These are phyloP conservation scores for Licmophora abbreviata DNA, from an alignment of 108 stramenopile species.

Conservation along the genomic window DNA sequence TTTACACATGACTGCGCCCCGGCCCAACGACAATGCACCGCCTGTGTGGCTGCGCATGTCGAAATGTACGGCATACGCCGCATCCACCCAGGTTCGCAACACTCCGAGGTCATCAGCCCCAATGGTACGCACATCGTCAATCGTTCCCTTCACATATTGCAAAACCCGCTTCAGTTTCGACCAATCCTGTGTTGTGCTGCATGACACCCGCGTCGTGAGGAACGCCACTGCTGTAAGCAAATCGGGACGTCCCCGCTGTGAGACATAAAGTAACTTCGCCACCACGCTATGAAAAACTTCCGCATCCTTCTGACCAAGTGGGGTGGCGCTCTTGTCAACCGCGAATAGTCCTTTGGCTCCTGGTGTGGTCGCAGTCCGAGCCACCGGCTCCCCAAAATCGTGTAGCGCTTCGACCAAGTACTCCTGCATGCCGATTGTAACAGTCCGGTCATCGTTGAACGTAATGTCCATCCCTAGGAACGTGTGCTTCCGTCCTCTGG, in stretches of 20 bases:
- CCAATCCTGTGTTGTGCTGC: conserved; percentile 32
- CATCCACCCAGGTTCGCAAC: conserved; percentile 14
- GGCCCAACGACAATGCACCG: conserved; percentile 10
- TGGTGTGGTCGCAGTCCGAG: conserved; percentile 4
- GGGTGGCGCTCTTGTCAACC: background rate
- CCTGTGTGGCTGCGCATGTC: conserved; percentile 15
- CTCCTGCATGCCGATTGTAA: conserved; percentile 25
- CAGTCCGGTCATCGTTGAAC: conserved; percentile 10
- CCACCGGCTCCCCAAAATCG: background rate
- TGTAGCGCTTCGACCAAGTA: background rate
- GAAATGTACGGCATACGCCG: conserved; percentile 6
- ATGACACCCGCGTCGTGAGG: conserved; percentile 13
- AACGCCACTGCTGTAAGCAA: conserved; percentile 14
- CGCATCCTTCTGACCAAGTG: background rate
- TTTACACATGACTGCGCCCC: conserved; percentile 7
- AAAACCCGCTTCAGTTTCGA: conserved; percentile 27
- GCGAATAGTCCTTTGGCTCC: conserved; percentile 1
- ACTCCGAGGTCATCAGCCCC: conserved; percentile 4
- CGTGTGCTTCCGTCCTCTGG: conserved; percentile 1
- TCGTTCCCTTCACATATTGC: conserved; percentile 26
- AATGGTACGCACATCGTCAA: conserved; percentile 10
- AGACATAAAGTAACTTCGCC: conserved; percentile 10
- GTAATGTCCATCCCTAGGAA: conserved; percentile 21
- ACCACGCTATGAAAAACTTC: conserved; percentile 9
- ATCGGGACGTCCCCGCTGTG: conserved; percentile 17